Base-by-base conservation (phyloP, 1,284 basidiomycete species). In the Puccinia novopanici region DNA sequence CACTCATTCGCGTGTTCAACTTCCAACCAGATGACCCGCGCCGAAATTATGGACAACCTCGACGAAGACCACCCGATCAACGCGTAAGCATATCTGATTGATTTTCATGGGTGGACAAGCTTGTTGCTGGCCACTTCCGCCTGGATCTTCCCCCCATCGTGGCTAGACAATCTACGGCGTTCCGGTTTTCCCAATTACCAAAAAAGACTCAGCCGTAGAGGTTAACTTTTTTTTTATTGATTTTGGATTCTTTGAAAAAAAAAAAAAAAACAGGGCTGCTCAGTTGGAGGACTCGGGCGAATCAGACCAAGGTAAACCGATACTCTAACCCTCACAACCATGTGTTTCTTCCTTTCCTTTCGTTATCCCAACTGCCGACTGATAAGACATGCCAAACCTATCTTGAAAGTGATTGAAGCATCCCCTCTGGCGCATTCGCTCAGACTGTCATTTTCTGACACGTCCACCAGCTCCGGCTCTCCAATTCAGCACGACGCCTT, bases 271-370 rank as follows among this genome's bases (percentile, higher is more conserved):
- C 57, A 61, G 61, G 19, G 61, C 13, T 40, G 34, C 61, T 63
- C 42, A 9, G 19, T 22, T 17, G 61, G 61, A 5, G 42, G 34
- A 63, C 61, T 8, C 30, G 37, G 61, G 34, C 34, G 15, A 37
- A 22, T 42, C 61, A 63, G 37, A 63, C 12, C 61, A 63, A 63
- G 61, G 61, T 63, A 63, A 63, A 63, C 61, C 37, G 17, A 63
- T 63, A 37, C 34, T 63, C 61, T 42, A 63, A 37, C 61, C 17
- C 61, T 63, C 15, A 19, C 22, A 63, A 63, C 61, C 61, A 63
- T 63, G 61, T 63, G 61, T 42, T 63, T 63, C 61, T 63, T 63
- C 61, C 61, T 63, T 34, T 63, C 61, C 17, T 63, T 63, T 63
- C 61, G 61, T 63, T 63, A 63, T 19, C 61, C 61, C 34, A 63